Conservation (phyloP, 2,329 filamentous ascomycete species). For the Geosmithia putterillii region DNA sequence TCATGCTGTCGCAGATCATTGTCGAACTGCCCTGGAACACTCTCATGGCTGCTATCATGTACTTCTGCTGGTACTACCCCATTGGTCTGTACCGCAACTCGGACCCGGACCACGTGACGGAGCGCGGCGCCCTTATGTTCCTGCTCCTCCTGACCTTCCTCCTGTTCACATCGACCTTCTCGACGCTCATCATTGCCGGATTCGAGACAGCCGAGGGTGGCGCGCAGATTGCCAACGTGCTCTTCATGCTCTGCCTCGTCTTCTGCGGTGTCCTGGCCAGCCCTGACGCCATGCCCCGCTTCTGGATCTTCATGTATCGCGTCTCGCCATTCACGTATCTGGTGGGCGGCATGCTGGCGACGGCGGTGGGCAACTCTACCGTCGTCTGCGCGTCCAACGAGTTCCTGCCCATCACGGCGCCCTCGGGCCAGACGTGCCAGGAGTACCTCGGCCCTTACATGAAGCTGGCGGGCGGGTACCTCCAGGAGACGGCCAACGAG, state of each 20-base stretch:
- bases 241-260: slow-evolving; percentile 60
- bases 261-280: slow-evolving; percentile 44
- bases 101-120: slow-evolving; percentile 41
- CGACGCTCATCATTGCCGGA: slow-evolving; percentile 63
- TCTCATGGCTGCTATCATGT: slow-evolving; percentile 65
- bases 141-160: slow-evolving; percentile 65
- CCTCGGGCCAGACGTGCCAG: slow-evolving; percentile 41
- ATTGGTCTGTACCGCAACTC: slow-evolving; percentile 67
- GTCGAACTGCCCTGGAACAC: slow-evolving; percentile 82
- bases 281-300: slow-evolving; percentile 50
- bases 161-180: slow-evolving; percentile 71
- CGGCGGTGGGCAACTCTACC: slow-evolving; percentile 53
- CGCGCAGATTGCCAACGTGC: slow-evolving; percentile 62
- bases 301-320: slow-evolving; percentile 81
- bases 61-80: slow-evolving; percentile 75
- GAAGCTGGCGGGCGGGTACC: slow-evolving; percentile 28
- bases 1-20: slow-evolving; percentile 71
- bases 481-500: slow-evolving; percentile 35
- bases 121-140: slow-evolving; percentile 70
- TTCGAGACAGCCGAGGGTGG: slow-evolving; percentile 67
- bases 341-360: slow-evolving; percentile 58
- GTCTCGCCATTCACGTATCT: slow-evolving; percentile 76
- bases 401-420: slow-evolving; percentile 52
- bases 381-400: slow-evolving; percentile 62
- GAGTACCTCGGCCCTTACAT: slow-evolving; percentile 53